Conservation (phyloP, 768 basidiomycete species). For the Leccinum uliginosum region DNA sequence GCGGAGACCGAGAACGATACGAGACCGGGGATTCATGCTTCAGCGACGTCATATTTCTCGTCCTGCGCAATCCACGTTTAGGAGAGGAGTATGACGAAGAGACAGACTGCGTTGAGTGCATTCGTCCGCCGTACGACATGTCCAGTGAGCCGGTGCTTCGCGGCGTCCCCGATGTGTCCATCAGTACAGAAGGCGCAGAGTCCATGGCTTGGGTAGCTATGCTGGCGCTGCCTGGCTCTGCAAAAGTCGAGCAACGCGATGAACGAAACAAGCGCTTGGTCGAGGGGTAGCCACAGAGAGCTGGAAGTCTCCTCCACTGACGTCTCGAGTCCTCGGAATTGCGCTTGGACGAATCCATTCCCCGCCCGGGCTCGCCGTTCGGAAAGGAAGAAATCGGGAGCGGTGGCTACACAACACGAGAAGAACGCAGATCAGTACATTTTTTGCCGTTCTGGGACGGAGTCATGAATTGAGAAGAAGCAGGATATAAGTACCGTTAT, state of each 20-base stretch:
- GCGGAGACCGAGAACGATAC: slow-evolving; percentile 18
- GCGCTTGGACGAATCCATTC: slow-evolving; percentile 2
- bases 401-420: slow-evolving; percentile 20
- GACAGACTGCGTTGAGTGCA: slow-evolving; percentile 19
- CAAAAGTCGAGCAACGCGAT: slow-evolving; percentile 8
- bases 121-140: slow-evolving; percentile 10
- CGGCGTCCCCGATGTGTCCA: slow-evolving; percentile 17
- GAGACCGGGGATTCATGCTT: slow-evolving; percentile 26
- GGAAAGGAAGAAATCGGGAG: slow-evolving; percentile 16
- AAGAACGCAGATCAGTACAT: slow-evolving; percentile 16
- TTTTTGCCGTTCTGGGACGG: slow-evolving; percentile 12
- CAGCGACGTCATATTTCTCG: slow-evolving; percentile 33
- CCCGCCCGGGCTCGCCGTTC: slow-evolving; percentile 10
- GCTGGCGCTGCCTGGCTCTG: background rate
- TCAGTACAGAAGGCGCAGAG: slow-evolving; percentile 21
- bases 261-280: slow-evolving; percentile 6
- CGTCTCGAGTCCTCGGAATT: slow-evolving; percentile 14
- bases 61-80: slow-evolving; percentile 36
- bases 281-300: slow-evolving; percentile 18
- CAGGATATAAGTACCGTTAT: slow-evolving; percentile 27
- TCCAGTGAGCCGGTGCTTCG: slow-evolving; percentile 19
- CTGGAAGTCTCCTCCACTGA: slow-evolving; percentile 18
- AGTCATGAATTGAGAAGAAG: slow-evolving; percentile 10
- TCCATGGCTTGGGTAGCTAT: slow-evolving; percentile 11
- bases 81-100: slow-evolving; percentile 27